Evolutionary conservation across 1,284 basidiomycete species (phyloP), one percentile per base, ranked within the genome.

Genomic region (Ustilago sp.): DNA sequence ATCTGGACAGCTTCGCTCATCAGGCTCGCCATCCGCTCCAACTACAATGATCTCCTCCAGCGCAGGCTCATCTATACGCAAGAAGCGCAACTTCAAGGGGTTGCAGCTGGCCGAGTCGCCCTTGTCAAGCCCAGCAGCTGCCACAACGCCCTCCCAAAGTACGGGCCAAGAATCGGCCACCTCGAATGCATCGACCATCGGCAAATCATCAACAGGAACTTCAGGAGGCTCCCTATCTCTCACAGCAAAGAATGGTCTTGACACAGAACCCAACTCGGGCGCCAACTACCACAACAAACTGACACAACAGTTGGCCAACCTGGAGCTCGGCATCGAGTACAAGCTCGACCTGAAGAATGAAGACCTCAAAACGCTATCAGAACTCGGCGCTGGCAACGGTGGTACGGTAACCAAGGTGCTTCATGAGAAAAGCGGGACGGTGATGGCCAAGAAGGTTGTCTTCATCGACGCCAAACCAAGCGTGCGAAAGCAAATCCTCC

Each of bases 391-490:
- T 74, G 96, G 96, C n/a, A 98, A 98, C 84, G 95, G 96, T 0
- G 96, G 97, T 47, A 98, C 95, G 59, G 97, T 99, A 63, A 93
- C 93, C 86, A 94, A 93, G 87, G 95, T 82, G 63, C 51, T 81
- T 39, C 84, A 85, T 64, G 74, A 81, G 39, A 84, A 84, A 62
- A 80, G 73, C 19, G 76, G 71, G 2, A 82, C 82, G 6, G 58
- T 82, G 12, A 86, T 86, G 84, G 84, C 84, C 11, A 86, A 84
- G 38, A 86, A 86, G 72, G 79, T 81, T 41, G 95, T 99, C 34
- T 90, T 98, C 74, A 98, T 99, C 85, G 96, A 99, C 86, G 96
- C 96, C 19, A 98, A 98, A 86, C 94, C 95, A 0, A 91, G 94
- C 2, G 93, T 98, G n/a, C 91, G 95, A 75, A 99, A 98, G 86